A percentile compares a stretch with the other conserved stretches of the same genome.
phyloP scores from a whole-genome alignment of 1,284 basidiomycete species.

The Xerocomus nothofagi region DNA sequence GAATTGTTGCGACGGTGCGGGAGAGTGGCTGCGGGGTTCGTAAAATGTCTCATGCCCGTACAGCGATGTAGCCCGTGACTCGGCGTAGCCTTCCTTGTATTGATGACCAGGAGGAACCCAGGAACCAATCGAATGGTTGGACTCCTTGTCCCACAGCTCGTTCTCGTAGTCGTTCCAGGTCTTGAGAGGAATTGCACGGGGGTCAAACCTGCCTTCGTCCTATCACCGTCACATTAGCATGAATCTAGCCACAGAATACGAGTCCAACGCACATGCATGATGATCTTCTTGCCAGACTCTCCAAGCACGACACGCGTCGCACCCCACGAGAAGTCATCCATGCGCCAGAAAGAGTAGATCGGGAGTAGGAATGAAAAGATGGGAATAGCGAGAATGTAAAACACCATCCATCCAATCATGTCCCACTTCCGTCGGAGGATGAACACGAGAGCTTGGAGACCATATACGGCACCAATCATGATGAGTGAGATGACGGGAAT shows the following conservation, averaged over 20 bases:
- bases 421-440: slow-evolving; percentile 89
- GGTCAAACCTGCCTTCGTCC: slow-evolving; percentile 98
- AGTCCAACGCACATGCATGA: slow-evolving; percentile 75
- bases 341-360: slow-evolving; percentile 97
- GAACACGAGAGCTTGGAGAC: slow-evolving; percentile 86
- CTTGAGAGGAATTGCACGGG: slow-evolving; percentile 88
- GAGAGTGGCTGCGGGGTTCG: slow-evolving; percentile 66
- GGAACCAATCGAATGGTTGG: slow-evolving; percentile 86
- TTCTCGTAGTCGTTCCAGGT: slow-evolving; percentile 98
- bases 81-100: slow-evolving; percentile 69
- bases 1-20: slow-evolving; percentile 60
- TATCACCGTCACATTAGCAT: slow-evolving; percentile 34
- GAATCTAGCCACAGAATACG: not conserved
- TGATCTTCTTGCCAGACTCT: slow-evolving; percentile 92
- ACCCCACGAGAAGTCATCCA: slow-evolving; percentile 99
- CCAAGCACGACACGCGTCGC: slow-evolving; percentile 91
- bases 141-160: slow-evolving; percentile 96
- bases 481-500: slow-evolving; percentile 82
- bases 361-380: slow-evolving; percentile 92
- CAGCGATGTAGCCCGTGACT: slow-evolving; percentile 70
- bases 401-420: slow-evolving; percentile 97
- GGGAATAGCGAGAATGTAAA: slow-evolving; percentile 92
- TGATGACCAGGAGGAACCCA: slow-evolving; percentile 74
- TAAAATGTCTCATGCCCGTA: slow-evolving; percentile 85
- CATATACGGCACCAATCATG: slow-evolving; percentile 93